These are phyloP conservation scores for Taiozyma sp. DNA, from an alignment of 1,139 yeast species.

Conservation along the genomic window DNA sequence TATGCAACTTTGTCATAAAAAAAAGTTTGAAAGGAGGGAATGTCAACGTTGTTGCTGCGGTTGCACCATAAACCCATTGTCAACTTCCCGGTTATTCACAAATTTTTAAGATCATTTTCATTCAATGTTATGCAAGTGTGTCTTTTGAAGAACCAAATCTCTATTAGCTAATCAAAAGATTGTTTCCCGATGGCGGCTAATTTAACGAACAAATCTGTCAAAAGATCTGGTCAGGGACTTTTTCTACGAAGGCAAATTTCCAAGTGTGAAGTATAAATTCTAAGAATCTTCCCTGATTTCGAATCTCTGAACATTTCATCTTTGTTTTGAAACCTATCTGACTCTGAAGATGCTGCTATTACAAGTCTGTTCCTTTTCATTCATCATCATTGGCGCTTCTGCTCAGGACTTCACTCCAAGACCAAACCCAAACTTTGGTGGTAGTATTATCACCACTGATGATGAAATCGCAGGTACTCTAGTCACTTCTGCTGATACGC, in stretches of 20 bases:
- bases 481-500: conserved; percentile 7
- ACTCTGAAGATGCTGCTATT: neutral
- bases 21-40: neutral
- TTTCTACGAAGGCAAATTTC: neutral
- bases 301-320: neutral
- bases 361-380: neutral
- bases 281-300: neutral
- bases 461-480: conserved; percentile 14
- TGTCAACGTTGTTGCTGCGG: neutral
- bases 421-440: conserved; percentile 15
- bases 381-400: neutral
- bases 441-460: conserved; percentile 15
- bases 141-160: neutral
- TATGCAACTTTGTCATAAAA: neutral
- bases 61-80: neutral
- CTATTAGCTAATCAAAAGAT: neutral
- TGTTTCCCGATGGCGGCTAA: neutral
- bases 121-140: neutral
- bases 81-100: neutral
- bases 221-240: neutral
- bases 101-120: neutral
- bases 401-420: conserved; percentile 7
- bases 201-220: neutral
- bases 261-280: neutral
- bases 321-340: too few relatives aligned